Evolutionary conservation across 352 stramenopile genomes (phyloP), one percentile per base, ranked within the genome.

Genomic region (Phytophthora sp.): DNA sequence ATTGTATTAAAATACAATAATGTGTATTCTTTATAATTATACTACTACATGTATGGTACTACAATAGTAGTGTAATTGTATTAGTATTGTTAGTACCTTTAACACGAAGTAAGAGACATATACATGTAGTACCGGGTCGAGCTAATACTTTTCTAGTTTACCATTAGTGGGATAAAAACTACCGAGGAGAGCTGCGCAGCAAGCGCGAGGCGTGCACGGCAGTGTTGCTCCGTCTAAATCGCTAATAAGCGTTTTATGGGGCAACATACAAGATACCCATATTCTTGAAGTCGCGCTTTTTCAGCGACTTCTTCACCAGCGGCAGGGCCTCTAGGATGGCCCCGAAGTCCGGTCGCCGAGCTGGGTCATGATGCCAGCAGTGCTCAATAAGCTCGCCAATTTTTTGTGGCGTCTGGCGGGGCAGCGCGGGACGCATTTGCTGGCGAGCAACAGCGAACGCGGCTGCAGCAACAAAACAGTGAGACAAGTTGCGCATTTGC

Each of bases 211-310:
- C 20, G 24, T 57, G 9, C 16, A 54, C 26, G 23, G 39, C 53
- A n/a, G 21, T 11, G 38, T 61, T 50, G 30, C 39, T 69, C 68
- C 57, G 41, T 70, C 42, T 64, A 59, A 31, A 45, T 55, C 38
- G 61, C 35, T 66, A 39, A 16, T 18, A 52, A 38, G 21, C 8
- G 20, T 33, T 61, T 54, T 60, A 72, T 8, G 65, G 56, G 31
- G 59, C 60, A 29, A 61, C 55, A 27, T 79, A 79, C 46, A 79
- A 59, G 44, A 95, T 93, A 44, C 86, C 77, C 66, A 94, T 79
- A 63, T 93, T 90, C 79, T 94, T 92, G 58, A 90, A 93, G 52
- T 95, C 87, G 49, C 86, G 84, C 71, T 94, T 93, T 73, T 92
- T 93, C 50, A 95, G 66, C 42, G 86, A 91, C 29, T 69, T 71